A percentile compares a stretch with the other conserved stretches of the same genome.
These are phyloP conservation scores for Kappamyces sp. DNA, from an alignment of 192 early-diverging fungal species.

Conservation along the genomic window DNA sequence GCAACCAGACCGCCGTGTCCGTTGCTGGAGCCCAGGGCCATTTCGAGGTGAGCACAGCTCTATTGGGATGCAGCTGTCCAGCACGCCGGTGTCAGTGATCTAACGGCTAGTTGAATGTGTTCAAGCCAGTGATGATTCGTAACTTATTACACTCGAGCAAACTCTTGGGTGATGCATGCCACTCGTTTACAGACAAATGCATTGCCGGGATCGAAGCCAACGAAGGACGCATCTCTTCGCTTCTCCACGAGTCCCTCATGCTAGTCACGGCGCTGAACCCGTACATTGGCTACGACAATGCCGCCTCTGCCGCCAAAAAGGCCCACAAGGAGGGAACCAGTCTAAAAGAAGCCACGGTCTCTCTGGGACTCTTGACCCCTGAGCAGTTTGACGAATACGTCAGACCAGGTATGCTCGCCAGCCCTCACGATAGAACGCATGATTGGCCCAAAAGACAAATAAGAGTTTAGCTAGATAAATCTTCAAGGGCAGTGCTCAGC, in stretches of 20 bases:
- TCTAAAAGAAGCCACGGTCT: constrained; percentile 88
- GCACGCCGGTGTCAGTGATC: background rate
- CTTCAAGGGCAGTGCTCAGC: too few relatives aligned
- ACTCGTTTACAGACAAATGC: constrained; percentile 95
- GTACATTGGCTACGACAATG: constrained; percentile 80
- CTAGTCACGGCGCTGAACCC: constrained; percentile 98
- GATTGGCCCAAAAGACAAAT: constrained; percentile 38
- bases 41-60: constrained; percentile 67
- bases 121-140: constrained; percentile 99
- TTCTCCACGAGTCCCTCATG: constrained; percentile 93
- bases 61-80: too few relatives aligned
- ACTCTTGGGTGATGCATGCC: constrained; percentile 74
- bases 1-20: constrained; percentile 92
- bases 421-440: too few relatives aligned
- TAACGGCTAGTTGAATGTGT: constrained; percentile 79
- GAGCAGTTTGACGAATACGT: constrained; percentile 98
- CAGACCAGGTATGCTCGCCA: constrained; percentile 72
- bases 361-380: constrained; percentile 74
- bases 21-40: constrained; percentile 93
- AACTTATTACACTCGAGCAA: constrained; percentile 93
- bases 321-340: constrained; percentile 87
- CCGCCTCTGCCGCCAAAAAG: constrained; percentile 95
- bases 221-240: constrained; percentile 77
- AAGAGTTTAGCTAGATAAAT: too few relatives aligned
- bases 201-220: constrained; percentile 91